These are phyloP conservation scores for Colletotrichum caudatum DNA, from an alignment of 2,329 filamentous ascomycete species.

Conservation along the genomic window DNA sequence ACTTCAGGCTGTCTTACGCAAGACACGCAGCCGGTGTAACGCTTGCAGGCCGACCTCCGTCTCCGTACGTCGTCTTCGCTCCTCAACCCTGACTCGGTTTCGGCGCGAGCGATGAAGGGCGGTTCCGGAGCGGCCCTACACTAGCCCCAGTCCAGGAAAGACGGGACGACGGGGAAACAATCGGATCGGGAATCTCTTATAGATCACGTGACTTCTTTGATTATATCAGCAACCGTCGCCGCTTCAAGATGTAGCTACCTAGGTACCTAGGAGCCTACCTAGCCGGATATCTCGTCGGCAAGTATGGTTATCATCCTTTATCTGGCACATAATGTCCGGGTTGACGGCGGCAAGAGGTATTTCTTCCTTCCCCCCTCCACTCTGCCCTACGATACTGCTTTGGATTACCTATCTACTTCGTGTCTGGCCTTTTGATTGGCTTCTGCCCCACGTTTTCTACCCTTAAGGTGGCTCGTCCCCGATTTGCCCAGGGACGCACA, in stretches of 20 bases:
- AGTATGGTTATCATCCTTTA: neutral
- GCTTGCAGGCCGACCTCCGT: slow-evolving; percentile 23
- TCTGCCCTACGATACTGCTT: slow-evolving; percentile 30
- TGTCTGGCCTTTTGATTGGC: slow-evolving; percentile 25
- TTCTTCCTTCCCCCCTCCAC: slow-evolving; percentile 4
- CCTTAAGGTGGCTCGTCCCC: slow-evolving; percentile 27
- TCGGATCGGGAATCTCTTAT: slow-evolving; percentile 21
- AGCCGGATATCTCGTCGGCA: neutral
- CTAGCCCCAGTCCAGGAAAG: slow-evolving; percentile 32
- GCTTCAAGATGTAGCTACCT: neutral
- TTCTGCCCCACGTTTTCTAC: slow-evolving; percentile 38
- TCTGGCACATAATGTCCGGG: neutral
- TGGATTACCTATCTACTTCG: slow-evolving; percentile 25
- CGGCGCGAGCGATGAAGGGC: slow-evolving; percentile 25
- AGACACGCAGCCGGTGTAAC: slow-evolving; percentile 26
- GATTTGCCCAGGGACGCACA: slow-evolving; percentile 22
- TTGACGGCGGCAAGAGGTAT: slow-evolving; percentile 15
- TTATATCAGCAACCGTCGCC: neutral
- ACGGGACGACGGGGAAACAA: slow-evolving; percentile 9
- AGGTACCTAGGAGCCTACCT: neutral
- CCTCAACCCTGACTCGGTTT: slow-evolving; percentile 36
- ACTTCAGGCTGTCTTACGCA: slow-evolving; percentile 30
- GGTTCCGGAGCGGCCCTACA: slow-evolving; percentile 32
- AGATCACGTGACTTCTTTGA: neutral
- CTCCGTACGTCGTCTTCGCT: slow-evolving; percentile 29